Conservation (phyloP, 768 basidiomycete species). For the Hericium alpestre region DNA sequence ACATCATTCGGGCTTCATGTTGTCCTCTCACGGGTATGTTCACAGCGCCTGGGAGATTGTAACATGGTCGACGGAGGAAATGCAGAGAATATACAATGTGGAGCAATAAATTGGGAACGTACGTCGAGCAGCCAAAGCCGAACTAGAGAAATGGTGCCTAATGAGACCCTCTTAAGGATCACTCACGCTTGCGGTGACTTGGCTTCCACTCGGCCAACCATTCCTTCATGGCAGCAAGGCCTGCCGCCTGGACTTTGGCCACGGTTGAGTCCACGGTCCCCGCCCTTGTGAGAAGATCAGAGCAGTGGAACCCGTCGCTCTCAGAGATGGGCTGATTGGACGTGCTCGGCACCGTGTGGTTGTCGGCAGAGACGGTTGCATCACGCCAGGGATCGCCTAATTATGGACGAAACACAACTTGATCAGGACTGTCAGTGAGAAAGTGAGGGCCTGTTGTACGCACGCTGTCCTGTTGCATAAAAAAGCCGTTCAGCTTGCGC, state of each 20-base stretch:
- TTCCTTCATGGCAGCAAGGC: neutral
- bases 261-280: conserved; percentile 31
- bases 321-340: conserved; percentile 43
- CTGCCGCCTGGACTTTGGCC: neutral
- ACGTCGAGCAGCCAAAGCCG: neutral
- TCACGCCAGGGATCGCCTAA: conserved; percentile 66
- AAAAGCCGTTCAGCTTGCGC: conserved; percentile 15
- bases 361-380: conserved; percentile 53
- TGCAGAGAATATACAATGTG: neutral
- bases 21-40: too few species aligned
- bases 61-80: neutral
- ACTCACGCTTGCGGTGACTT: neutral
- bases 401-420: neutral
- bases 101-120: neutral
- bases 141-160: neutral
- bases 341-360: conserved; percentile 35
- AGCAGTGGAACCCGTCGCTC: conserved; percentile 58
- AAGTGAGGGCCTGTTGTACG: neutral
- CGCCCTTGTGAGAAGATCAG: conserved; percentile 37
- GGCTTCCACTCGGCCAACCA: conserved; percentile 1
- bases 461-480: conserved; percentile 14
- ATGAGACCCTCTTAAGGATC: neutral
- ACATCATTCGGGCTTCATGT: too few species aligned
- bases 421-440: neutral
- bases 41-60: neutral